Evolutionary conservation across 148 eudicot genomes (phyloP), one percentile per base, ranked within the genome.

Genomic region (Fallopia convolvulus): DNA sequence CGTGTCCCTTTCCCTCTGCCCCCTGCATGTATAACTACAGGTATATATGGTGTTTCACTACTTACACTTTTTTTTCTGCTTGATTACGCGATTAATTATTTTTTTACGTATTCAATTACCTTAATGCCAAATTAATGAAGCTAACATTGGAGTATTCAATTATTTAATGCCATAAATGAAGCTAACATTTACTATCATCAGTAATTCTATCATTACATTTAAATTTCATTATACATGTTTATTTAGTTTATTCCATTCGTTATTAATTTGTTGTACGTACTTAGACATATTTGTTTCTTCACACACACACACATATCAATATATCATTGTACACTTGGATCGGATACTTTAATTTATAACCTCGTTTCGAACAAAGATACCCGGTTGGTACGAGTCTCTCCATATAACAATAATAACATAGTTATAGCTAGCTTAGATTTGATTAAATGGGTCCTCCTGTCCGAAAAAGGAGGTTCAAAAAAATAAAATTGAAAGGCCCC

Each of bases 21-120:
- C 75, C 75, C 8, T 73, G 75, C 75, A 26, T 73, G 55, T 73
- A 73, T 48, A 73, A 73, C 55, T 73, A 73, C 75, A 48, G 55
- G 75, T 73, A 44, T 49, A 1, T n/a, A n/a, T n/a, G 75, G 13
- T 40, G 39, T 40, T 60, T 21, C 66, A 58, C 65, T 58, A 58
- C 2, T 58, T 21, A 1, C 23, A n/a, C 18, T 3, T 7, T 47
- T 2, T 33, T 33, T 33, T 33, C 39, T 33, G 39, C 50, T 47
- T 47, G 5, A 13, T 50, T 50, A 17, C 55, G 8, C 47, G 10
- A 44, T 44, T 44, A 41, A 44, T 21, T 5, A 18, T 53, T 53
- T 15, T 15, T 53, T 21, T 15, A 18, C 15, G 8, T 3, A 15
- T 15, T 53, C 21, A 53, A 53, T 21, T 58, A 58, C 30, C 32